Conservation (phyloP, 2,329 filamentous ascomycete species). For the Emydomyces testavorans region DNA sequence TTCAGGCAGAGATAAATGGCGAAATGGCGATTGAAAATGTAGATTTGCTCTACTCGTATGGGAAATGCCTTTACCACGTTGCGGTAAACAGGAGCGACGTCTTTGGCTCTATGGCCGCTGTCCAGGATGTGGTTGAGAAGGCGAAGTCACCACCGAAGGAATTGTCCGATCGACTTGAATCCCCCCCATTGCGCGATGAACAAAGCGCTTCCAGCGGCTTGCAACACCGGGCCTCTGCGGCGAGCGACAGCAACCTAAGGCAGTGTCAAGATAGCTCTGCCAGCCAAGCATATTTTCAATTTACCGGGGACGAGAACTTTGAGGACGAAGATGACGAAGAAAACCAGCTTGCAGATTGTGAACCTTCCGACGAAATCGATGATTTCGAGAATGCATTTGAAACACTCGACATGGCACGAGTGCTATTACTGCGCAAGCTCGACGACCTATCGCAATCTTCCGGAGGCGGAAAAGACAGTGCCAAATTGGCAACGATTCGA, state of each 20-base stretch:
- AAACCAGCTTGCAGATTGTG: conserved; percentile 43
- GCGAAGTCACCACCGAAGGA: conserved; percentile 32
- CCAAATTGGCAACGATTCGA: conserved; percentile 27
- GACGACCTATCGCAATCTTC: conserved; percentile 36
- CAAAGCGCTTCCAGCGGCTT: neutral
- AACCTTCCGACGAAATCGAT: conserved; percentile 44
- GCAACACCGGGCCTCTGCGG: neutral
- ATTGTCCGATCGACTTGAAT: neutral
- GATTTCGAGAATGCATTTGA: conserved; percentile 55
- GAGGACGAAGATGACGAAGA: conserved; percentile 65
- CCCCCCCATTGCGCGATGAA: neutral
- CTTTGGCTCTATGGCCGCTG: conserved; percentile 65
- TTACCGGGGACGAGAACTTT: conserved; percentile 89
- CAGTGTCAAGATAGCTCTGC: neutral
- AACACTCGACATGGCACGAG: conserved; percentile 50
- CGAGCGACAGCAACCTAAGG: neutral
- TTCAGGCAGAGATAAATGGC: conserved; percentile 84
- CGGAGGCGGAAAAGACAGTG: conserved; percentile 35
- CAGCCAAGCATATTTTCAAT: conserved; percentile 61
- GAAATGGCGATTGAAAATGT: conserved; percentile 85
- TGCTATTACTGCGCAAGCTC: conserved; percentile 48
- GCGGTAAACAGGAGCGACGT: conserved; percentile 92
- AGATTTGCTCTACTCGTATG: conserved; percentile 88
- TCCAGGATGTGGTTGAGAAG: conserved; percentile 45
- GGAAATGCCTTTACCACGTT: conserved; percentile 84